These are phyloP conservation scores for Blastobotrys parvus DNA, from an alignment of 805 yeast species.

Conservation along the genomic window DNA sequence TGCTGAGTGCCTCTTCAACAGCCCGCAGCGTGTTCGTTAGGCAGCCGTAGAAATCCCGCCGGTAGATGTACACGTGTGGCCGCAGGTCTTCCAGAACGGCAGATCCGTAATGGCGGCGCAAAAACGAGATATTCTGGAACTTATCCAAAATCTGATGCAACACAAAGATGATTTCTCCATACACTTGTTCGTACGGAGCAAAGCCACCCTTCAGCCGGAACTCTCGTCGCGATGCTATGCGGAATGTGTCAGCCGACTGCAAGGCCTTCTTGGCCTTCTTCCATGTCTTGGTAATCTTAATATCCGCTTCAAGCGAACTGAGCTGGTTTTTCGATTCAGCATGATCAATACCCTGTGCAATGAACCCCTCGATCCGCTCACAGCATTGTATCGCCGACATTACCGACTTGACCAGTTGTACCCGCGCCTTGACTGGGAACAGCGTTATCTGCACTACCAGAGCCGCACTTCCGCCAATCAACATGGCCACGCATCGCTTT, in stretches of 20 bases:
- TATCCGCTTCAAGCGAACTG: constrained; percentile 3
- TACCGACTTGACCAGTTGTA: constrained; percentile 35
- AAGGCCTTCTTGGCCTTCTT: constrained; percentile 33
- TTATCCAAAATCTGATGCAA: constrained; percentile 41
- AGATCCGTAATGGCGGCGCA: constrained; percentile 38
- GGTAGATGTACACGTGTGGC: constrained; percentile 32
- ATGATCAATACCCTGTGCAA: constrained; percentile 31
- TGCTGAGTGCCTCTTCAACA: constrained; percentile 36
- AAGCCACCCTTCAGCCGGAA: constrained; percentile 42
- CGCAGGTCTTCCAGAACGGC: constrained; percentile 38
- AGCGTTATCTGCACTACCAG: constrained; percentile 36
- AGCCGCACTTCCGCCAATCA: constrained; percentile 43
- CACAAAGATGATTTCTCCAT: constrained; percentile 38
- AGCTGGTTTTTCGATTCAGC: constrained; percentile 16
- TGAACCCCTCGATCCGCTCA: constrained; percentile 31
- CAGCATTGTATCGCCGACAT: constrained; percentile 34
- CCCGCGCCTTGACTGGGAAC: constrained; percentile 43
- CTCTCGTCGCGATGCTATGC: constrained; percentile 27
- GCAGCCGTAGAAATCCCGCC: constrained; percentile 39
- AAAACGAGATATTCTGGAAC: constrained; percentile 36
- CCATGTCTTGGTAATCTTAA: constrained; percentile 27
- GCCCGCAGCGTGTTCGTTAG: constrained; percentile 34
- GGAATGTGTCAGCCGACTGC: constrained; percentile 32
- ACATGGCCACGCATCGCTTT: constrained; percentile 42
- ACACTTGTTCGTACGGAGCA: constrained; percentile 32